Evolutionary conservation across 164 flowering plant species (phyloP).

Genomic region (Kingdonia uniflora): DNA sequence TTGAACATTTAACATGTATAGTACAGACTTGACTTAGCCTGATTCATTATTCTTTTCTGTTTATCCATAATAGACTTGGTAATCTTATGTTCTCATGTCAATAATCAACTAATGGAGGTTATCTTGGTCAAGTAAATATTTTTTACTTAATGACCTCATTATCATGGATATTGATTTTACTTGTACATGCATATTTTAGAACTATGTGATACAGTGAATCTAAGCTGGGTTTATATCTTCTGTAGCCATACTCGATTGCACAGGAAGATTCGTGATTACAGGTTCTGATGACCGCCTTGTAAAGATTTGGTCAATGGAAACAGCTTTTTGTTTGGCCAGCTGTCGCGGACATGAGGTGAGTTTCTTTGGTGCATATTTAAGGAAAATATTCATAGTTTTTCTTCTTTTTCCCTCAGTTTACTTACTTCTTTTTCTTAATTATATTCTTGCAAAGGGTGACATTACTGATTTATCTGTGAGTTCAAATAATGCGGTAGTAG

Average conservation of each 20-base stretch:
- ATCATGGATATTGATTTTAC: too few species aligned
- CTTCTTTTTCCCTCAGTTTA: not conserved
- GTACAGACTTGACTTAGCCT: too few species aligned
- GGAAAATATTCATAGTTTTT: not conserved
- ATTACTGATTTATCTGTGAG: conserved; percentile 98
- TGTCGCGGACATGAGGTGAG: conserved; percentile 98
- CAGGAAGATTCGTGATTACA: conserved; percentile 92
- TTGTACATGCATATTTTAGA: too few species aligned
- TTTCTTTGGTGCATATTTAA: conserved; percentile 16
- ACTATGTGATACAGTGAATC: too few species aligned
- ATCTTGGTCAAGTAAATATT: too few species aligned
- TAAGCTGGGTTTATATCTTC: conserved; percentile 1
- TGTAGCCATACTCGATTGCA: conserved; percentile 86
- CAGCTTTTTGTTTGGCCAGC: conserved; percentile 87
- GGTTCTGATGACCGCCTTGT: conserved; percentile 99
- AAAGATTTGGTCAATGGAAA: conserved; percentile 98
- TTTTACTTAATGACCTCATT: too few species aligned
- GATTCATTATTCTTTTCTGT: too few species aligned
- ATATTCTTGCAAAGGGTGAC: conserved; percentile 60
- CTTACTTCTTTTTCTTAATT: conserved; percentile 5
- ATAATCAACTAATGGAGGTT: too few species aligned
- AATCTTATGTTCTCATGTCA: too few species aligned
- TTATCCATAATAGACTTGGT: too few species aligned
- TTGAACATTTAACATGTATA: too few species aligned
- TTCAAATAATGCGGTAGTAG: conserved; percentile 81